Base-by-base conservation (phyloP, 768 basidiomycete species). In the Termitomyces sp. region DNA sequence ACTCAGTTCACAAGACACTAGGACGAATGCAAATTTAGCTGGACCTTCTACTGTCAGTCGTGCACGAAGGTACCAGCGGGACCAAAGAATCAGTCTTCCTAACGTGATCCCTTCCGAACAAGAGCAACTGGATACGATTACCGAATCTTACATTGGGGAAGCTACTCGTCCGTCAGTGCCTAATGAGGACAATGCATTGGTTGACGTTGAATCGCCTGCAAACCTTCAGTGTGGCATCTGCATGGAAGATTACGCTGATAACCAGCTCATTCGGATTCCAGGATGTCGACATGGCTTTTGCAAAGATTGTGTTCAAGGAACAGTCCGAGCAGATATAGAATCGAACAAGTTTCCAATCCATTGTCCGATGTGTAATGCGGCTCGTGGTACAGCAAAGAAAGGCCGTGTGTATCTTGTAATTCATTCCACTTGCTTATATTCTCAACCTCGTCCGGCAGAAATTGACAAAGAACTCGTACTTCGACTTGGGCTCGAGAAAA, bases 321-420 rank as follows among this genome's bases (percentile, higher is more conserved):
- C 80, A 55, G 70, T 81, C 13, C 63, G 62, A 41, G 69, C 76
- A 9, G 80, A 78, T 70, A 72, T 88, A n/a, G 71, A 74, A 16
- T 82, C 82, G 34, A 77, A 76, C 51, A 77, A 76, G 9, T 87
- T 79, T 55, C 87, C 87, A 4, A 80, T 89, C 31, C 64, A 79
- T 18, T 89, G 87, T 66, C 87, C 87, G 0, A 67, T 76, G 41
- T 89, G 88, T 61, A 68, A 72, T 16, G 69, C 73, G 11, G 66
- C 70, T 18, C 54, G 33, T 33, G 50, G 41, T 15, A 12, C 49
- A 13, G n/a, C 49, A 36, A 52, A 24, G n/a, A 18, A 58, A 20
- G 34, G 57, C 13, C 18, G 57, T 58, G 5, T 37, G 49, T 58
- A n/a, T 15, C 7, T 51, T 45, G 7, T 11, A 20, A 41, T 13